Evolutionary conservation across 1,284 basidiomycete species (phyloP), one percentile per base, ranked within the genome.

Genomic region (Rhizoctonia solani): DNA sequence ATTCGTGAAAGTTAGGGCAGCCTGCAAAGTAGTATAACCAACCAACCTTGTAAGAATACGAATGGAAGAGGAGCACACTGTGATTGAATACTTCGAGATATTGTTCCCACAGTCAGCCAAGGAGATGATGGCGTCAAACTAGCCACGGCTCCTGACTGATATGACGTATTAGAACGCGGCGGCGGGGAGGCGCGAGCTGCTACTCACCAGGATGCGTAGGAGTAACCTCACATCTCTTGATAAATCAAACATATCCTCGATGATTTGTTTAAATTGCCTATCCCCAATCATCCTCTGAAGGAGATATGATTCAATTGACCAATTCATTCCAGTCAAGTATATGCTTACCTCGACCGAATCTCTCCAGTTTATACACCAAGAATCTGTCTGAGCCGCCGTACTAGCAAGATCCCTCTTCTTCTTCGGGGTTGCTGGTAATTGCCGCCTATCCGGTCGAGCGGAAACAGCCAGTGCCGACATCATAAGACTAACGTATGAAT

Each of bases 341-440:
- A 47, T 89, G 87, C 63, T 75, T 75, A 78, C 76, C 9, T 89
- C 81, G 2, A 93, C 82, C 9, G 81, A 81, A 37, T 74, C 74
- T 3, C 76, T 74, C 94, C 93, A 95, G 34, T 85, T 87, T 88
- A 71, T 85, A 13, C 21, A 70, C 70, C 54, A 72, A 65, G 16
- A 56, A 39, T 44, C 82, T 5, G 77, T 73, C 14, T 77, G 71
- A 1, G 69, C 68, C 0, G 71, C 70, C 2, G 23, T 25, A 41
- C 29, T 34, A 54, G 27, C 30, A 4, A 1, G 61, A 27, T 54
- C 27, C 27, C 27, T 44, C 6, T 41, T 37, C 41, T 54, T 65
- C 61, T 23, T 65, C 14, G 61, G 61, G 21, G 61, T 65, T 2
- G 61, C 25, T 34, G 29, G 50, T 11, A 46, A 3, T 2, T 39